Base-by-base conservation (phyloP, 768 basidiomycete species). In the Macrolepiota albuminosa region DNA sequence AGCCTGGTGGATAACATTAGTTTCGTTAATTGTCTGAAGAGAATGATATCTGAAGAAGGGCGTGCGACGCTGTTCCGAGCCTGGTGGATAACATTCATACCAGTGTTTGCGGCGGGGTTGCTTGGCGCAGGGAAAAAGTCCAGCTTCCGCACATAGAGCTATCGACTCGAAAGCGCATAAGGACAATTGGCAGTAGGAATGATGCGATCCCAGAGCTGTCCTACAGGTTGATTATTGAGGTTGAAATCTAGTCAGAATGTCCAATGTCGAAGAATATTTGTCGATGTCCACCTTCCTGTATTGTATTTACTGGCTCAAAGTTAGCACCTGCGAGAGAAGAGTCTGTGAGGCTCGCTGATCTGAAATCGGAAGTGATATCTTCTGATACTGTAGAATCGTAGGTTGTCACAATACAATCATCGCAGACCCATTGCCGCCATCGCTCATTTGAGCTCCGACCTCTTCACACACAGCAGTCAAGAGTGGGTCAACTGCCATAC, bases 1-100 rank as follows among this genome's bases (percentile, higher is more conserved):
- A 26, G 91, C 86, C 4, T 93, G 89, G 90, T 93, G 91, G 91
- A 68, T 91, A 51, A 89, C 87, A 3, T 75, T 24, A 85, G 91
- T 9, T 71, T 93, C 46, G 68, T 81, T 5, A 87, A 93, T 68
- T 91, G 90, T 61, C 82, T 78, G 16, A 88, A 87, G 72, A 79
- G 84, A 61, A 91, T 93, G 47, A 66, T 88, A 13, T 78, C 85
- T 33, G 91, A 93, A 71, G 92, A 93, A 69, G 92, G 92, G 0
- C 79, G 78, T 71, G 68, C 70, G 59, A 80, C 88, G 1, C 69
- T 93, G 58, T 91, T 89, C 67, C 85, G 91, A 26, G 91, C 86
- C 4, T 93, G 89, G 90, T 93, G 91, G 91, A 68, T 91, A 51
- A 89, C 87, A 3, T 75, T 88, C 45, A 24, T 63, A 16, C 62